Evolutionary conservation across 2,329 filamentous ascomycete genomes (phyloP).

Genomic region (Pezicula rhizophila): DNA sequence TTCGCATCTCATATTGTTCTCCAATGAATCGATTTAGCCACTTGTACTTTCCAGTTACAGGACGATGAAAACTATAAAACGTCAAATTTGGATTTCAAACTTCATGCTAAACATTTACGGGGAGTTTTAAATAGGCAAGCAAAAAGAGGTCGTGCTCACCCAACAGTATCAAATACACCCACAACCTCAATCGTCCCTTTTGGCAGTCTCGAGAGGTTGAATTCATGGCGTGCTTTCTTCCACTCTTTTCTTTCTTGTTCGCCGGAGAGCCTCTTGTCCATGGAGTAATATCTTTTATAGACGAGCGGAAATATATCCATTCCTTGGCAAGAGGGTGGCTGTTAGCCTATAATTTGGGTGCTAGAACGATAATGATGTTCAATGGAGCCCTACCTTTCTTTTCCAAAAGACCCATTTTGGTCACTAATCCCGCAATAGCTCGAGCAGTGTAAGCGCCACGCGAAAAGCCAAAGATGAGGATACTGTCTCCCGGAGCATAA

Average conservation of each 20-base stretch:
- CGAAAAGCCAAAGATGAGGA: constrained; percentile 30
- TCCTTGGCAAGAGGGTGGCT: neutral
- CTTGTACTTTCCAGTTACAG: neutral
- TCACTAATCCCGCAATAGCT: constrained; percentile 26
- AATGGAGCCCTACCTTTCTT: neutral
- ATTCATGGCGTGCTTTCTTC: neutral
- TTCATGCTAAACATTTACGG: no score
- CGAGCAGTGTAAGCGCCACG: constrained; percentile 32
- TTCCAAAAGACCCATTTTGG: constrained; percentile 28
- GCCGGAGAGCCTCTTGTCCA: neutral
- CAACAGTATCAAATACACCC: neutral
- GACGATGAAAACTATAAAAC: neutral
- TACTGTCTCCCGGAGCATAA: constrained; percentile 29
- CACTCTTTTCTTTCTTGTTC: neutral
- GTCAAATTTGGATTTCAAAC: neutral
- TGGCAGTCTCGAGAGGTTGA: neutral
- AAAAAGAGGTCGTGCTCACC: neutral
- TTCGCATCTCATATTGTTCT: neutral
- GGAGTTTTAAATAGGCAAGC: no score
- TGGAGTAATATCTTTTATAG: neutral
- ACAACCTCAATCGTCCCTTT: neutral
- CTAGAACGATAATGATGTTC: neutral
- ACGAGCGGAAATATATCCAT: neutral
- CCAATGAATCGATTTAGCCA: neutral
- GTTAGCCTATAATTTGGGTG: no score